Conservation (phyloP, 768 basidiomycete species). For the Pleurotus cornucopiae region DNA sequence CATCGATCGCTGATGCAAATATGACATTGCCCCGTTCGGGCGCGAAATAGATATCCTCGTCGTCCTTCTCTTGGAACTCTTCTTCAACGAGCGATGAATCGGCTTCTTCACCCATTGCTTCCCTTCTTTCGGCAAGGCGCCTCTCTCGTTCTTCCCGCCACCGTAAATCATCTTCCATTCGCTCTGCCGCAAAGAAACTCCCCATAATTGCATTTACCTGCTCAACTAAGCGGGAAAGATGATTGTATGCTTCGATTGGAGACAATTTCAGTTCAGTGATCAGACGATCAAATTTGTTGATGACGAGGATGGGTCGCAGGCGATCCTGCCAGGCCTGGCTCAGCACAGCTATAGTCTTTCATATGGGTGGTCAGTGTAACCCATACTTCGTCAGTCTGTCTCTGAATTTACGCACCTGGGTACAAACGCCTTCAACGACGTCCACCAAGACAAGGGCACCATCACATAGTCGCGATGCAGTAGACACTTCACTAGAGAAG, state of each 20-base stretch:
- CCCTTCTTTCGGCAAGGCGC: conserved; percentile 73
- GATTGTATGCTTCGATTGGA: conserved; percentile 91
- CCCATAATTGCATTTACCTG: conserved; percentile 99
- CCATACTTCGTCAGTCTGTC: too few relatives aligned
- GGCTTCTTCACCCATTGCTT: conserved; percentile 60
- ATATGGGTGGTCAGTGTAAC: background rate
- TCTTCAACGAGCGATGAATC: conserved; percentile 60
- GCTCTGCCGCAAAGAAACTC: conserved; percentile 87
- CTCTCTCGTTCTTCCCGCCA: conserved; percentile 93
- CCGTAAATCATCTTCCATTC: conserved; percentile 94
- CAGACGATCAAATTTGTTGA: conserved; percentile 95
- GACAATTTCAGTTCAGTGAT: conserved; percentile 91
- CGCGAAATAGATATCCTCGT: conserved; percentile 96
- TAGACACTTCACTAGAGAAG: conserved; percentile 96
- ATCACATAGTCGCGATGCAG: conserved; percentile 89
- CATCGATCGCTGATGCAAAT: conserved; percentile 93
- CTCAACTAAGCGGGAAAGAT: conserved; percentile 89
- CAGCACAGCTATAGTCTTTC: conserved; percentile 89
- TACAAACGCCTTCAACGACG: conserved; percentile 97
- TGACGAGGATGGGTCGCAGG: conserved; percentile 86
- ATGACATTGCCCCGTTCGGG: conserved; percentile 95
- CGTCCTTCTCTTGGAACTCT: conserved; percentile 91
- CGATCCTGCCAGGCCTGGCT: conserved; percentile 92
- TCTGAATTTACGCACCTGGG: conserved; percentile 58
- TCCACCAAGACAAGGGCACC: conserved; percentile 95